A percentile compares a stretch with the other conserved stretches of the same genome.
These are phyloP conservation scores for Solanum paucissectum DNA, from an alignment of 257 asterid genomes.

Conservation along the genomic window DNA sequence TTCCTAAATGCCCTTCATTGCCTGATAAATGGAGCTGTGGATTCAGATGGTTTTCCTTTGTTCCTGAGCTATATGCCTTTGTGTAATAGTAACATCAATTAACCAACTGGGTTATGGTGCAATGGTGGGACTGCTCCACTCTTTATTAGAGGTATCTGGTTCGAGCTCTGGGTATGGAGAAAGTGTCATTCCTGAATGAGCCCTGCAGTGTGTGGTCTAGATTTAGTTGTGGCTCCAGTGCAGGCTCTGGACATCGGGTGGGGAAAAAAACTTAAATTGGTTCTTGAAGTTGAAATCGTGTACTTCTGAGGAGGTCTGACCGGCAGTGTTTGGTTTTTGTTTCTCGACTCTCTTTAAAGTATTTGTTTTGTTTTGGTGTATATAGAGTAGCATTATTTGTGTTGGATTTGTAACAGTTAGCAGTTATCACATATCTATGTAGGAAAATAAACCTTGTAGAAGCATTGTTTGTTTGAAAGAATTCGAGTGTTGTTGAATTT, in stretches of 20 bases:
- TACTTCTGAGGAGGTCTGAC: background rate
- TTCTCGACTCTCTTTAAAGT: background rate
- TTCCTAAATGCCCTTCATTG: conserved; percentile 61
- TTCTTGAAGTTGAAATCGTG: background rate
- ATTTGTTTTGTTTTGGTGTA: background rate
- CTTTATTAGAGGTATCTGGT: background rate
- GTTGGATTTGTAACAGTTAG: background rate
- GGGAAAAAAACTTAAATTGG: background rate
- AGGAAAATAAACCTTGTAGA: background rate
- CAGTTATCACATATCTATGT: background rate
- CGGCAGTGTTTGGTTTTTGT: background rate
- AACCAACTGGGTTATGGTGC: background rate
- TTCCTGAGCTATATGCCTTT: conserved; percentile 38
- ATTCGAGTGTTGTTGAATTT: background rate
- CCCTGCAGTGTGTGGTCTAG: background rate
- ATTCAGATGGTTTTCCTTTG: conserved; percentile 71
- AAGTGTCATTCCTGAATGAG: background rate
- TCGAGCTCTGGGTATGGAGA: background rate
- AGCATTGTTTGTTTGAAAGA: background rate
- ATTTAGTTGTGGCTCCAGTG: background rate
- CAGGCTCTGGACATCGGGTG: background rate
- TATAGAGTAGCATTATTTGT: background rate
- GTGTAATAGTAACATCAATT: conserved; percentile 2
- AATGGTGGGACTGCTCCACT: background rate
- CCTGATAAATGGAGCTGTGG: conserved; percentile 87